Base-by-base conservation (phyloP, 2,329 filamentous ascomycete genomes). In the Xylaria sp. region DNA sequence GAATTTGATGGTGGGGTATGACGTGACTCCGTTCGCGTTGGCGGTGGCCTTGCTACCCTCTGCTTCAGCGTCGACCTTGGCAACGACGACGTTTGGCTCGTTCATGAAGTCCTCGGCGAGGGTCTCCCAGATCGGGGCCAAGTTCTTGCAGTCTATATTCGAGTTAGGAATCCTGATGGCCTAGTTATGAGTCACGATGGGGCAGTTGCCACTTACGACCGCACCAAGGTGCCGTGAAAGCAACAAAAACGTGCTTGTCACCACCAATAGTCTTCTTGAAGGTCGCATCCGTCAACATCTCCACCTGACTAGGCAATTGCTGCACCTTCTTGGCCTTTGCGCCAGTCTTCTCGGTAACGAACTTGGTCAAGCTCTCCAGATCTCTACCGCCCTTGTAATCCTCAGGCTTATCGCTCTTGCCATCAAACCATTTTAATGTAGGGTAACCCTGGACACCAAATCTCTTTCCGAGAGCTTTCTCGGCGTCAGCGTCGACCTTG, bases 141-240 rank as follows among this genome's bases (percentile, higher is more conserved):
- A 89, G 72, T 74, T 89, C 84, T 99, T 99, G 91, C 95, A 99
- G 87, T 99, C 95, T 97, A 75, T 38, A 57, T 25, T 12, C 15
- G 52, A 9, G 53, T 70, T 51, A 69, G 63, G 67, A 61, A 68
- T 66, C 28, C 4, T 57, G 40, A 17, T 55, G 31, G 42, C n/a
- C 35, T 42, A 12, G 6, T 33, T 40, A 15, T 17, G 19, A 25
- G 31, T 3, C 15, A n/a, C 33, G 56, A 53, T 60, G 38, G 52
- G 63, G 14, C 60, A 54, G 50, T 28, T 37, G 11, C 33, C 70
- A 91, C 93, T 80, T 87, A 98, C 95, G 94, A 78, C 94, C 94
- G 80, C 95, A 99, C 95, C 94, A 98, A 56, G 95, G 94, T 56
- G 95, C 94, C 71, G 96, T 99, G 79, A 99, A 99, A 47, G 96